These are phyloP conservation scores for Penicillium sp. DNA, from an alignment of 2,329 filamentous ascomycete genomes.

Conservation along the genomic window DNA sequence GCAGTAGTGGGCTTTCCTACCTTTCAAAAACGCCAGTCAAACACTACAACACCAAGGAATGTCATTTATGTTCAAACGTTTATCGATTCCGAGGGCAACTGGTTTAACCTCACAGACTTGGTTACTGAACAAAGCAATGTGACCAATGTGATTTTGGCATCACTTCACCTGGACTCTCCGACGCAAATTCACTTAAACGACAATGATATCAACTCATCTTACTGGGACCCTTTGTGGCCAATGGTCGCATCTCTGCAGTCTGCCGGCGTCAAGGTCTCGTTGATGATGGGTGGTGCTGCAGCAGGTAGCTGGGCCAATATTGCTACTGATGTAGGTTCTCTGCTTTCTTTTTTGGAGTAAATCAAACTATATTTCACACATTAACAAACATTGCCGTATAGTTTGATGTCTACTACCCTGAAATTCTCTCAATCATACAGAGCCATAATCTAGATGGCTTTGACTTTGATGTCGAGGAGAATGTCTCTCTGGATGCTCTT, in stretches of 20 bases:
- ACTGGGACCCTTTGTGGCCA: slow-evolving; percentile 38
- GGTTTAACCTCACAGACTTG: slow-evolving; percentile 49
- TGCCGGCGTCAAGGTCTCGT: slow-evolving; percentile 49
- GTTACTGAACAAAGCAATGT: slow-evolving; percentile 31
- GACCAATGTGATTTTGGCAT: slow-evolving; percentile 53
- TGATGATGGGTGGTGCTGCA: slow-evolving; percentile 53
- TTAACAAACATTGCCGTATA: not conserved
- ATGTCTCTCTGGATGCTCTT: slow-evolving; percentile 18
- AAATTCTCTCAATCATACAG: slow-evolving; percentile 28
- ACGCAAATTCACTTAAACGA: slow-evolving; percentile 53
- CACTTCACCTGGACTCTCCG: slow-evolving; percentile 47
- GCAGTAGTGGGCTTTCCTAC: not conserved
- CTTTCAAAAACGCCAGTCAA: not conserved
- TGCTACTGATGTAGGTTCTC: slow-evolving; percentile 23
- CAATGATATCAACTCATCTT: slow-evolving; percentile 29
- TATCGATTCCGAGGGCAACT: slow-evolving; percentile 19
- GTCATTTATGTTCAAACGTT: slow-evolving; percentile 25
- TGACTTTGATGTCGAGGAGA: slow-evolving; percentile 49
- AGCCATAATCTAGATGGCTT: slow-evolving; percentile 39
- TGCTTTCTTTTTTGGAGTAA: not conserved
- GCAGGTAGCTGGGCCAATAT: slow-evolving; percentile 44
- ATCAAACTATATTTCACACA: not conserved
- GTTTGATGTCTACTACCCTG: slow-evolving; percentile 50
- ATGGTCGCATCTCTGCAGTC: slow-evolving; percentile 49
- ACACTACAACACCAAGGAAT: slow-evolving; percentile 9